Evolutionary conservation across 225 moss, liverwort and hornwort species (phyloP).

Genomic region (Bryum argenteum): DNA sequence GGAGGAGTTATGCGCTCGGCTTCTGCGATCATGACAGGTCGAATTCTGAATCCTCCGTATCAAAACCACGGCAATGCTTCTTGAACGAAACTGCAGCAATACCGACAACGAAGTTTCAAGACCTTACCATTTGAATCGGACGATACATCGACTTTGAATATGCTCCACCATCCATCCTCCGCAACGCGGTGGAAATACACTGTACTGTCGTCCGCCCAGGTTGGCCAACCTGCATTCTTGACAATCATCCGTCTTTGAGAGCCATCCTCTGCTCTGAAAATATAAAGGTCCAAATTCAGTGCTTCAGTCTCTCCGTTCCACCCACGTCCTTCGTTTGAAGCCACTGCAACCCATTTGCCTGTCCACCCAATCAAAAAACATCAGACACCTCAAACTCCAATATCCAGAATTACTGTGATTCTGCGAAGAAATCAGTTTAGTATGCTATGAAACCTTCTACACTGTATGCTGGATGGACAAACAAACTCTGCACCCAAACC

Average conservation of each 20-base stretch:
- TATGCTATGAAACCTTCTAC: not conserved
- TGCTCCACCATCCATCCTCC: conserved; percentile 95
- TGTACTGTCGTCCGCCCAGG: conserved; percentile 71
- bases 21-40: conserved; percentile 27
- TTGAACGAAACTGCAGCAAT: not conserved
- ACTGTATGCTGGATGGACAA: not conserved
- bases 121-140: conserved; percentile 35
- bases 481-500: not conserved
- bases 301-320: conserved; percentile 64
- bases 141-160: conserved; percentile 58
- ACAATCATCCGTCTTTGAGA: conserved; percentile 57
- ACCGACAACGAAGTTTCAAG: not conserved
- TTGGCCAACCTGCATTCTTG: conserved; percentile 81
- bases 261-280: conserved; percentile 71
- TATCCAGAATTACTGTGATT: not conserved
- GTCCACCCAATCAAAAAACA: conserved; percentile 23
- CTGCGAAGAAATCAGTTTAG: not conserved
- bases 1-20: conserved; percentile 79
- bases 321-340: conserved; percentile 63
- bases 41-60: not conserved
- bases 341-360: conserved; percentile 83
- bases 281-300: conserved; percentile 59
- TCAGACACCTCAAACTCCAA: not conserved
- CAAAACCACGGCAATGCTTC: not conserved
- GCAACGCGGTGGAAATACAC: conserved; percentile 78